Evolutionary conservation across 2,329 filamentous ascomycete species (phyloP).

Genomic region (Ophiostoma ulmi): DNA sequence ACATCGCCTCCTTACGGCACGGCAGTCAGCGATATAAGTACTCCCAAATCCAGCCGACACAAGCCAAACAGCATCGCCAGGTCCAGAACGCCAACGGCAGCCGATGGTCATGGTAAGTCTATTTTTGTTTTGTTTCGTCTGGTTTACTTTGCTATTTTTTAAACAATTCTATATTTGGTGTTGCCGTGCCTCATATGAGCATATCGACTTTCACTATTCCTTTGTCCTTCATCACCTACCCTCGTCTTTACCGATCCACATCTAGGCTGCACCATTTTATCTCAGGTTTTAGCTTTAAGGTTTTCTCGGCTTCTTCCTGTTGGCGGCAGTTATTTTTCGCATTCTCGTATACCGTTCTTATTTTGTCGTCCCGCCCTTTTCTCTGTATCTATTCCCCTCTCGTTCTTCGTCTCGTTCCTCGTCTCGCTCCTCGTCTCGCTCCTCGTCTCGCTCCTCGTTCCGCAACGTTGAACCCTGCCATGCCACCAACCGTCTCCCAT

Average conservation of each 20-base stretch:
- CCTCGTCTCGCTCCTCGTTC: background rate
- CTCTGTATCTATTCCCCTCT: background rate
- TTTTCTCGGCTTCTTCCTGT: constrained; percentile 5
- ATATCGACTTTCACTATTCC: background rate
- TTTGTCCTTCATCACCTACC: background rate
- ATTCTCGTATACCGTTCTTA: background rate
- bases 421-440: background rate
- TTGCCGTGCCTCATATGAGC: background rate
- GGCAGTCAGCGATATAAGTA: background rate
- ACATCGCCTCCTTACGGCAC: background rate
- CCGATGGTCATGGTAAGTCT: constrained; percentile 17
- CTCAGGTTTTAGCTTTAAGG: background rate
- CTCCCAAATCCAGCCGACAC: constrained; percentile 4
- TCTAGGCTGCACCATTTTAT: background rate
- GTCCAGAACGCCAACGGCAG: constrained; percentile 21
- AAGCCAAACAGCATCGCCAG: background rate
- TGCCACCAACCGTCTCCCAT: background rate
- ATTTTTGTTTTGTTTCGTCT: background rate
- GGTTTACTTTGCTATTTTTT: background rate
- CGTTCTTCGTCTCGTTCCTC: background rate
- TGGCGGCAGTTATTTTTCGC: constrained; percentile 3
- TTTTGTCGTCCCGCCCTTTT: background rate
- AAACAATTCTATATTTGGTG: background rate
- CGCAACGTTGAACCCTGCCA: background rate
- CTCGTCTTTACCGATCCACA: constrained; percentile 4